Evolutionary conservation across 768 basidiomycete species (phyloP), one percentile per base, ranked within the genome.

Genomic region (Serendipita vermifera): DNA sequence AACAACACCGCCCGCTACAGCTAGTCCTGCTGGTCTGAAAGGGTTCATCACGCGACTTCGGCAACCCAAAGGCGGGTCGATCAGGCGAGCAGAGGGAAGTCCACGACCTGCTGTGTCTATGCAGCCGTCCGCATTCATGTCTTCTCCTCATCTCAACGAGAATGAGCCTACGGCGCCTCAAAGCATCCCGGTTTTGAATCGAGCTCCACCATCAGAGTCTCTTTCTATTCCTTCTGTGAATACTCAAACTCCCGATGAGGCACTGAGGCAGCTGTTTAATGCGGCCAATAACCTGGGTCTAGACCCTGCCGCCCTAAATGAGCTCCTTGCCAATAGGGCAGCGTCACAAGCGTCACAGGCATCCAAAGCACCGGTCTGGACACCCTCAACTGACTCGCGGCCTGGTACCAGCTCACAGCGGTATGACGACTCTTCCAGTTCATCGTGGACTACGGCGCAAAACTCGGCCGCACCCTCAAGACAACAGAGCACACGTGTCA

Each of bases 81-180:
- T 22, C 17, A 51, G 32, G 24, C n/a, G n/a, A n/a, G 46, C 26
- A 7, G 46, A 51, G n/a, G 29, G 24, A 9, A 26, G 9, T 22
- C 22, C 27, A 5, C 46, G 27, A 7, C 24, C 46, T 22, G 17
- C 46, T 15, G 46, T 22, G 9, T 51, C 46, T 5, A 29, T 5
- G 39, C 39, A 41, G n/a, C 46, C 46, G 9, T 51, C 46, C 29
- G 46, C 46, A 22, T 51, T 29, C 22, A n/a, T 29, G 9, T 51
- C 46, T 4, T 22, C 46, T 11, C 32, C 46, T 22, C 46, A 51
- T 7, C 46, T 51, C 27, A 22, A 51, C 32, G 46, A 51, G 5
- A 11, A 5, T 9, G 46, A 51, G 15, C n/a, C n/a, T n/a, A 15
- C 15, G 46, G n/a, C 46, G 7, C 11, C 22, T 13, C 46, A 29